These are phyloP conservation scores for Oldenlandia corymbosa DNA, from an alignment of 257 asterid genomes.

Conservation along the genomic window DNA sequence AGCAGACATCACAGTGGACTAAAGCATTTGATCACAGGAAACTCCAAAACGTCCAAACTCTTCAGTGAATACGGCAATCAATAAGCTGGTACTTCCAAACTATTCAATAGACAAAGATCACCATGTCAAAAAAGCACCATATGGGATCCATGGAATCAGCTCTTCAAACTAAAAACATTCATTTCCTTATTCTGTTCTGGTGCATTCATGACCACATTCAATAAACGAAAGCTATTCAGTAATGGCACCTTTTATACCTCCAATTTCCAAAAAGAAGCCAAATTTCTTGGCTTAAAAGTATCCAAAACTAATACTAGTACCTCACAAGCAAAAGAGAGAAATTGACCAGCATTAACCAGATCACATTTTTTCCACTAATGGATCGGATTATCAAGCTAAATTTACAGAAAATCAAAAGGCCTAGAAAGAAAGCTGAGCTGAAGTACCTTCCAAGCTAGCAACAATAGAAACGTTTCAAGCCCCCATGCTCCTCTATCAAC, in stretches of 20 bases:
- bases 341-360: neutral
- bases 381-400: neutral
- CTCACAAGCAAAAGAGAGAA: slow-evolving; percentile 1
- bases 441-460: slow-evolving; percentile 94
- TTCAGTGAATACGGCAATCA: neutral
- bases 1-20: neutral
- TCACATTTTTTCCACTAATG: neutral
- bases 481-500: slow-evolving; percentile 99
- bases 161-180: neutral
- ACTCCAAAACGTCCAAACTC: neutral
- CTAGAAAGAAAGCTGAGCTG: neutral
- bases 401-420: too few relatives aligned
- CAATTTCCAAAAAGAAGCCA: neutral
- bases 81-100: neutral
- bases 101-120: neutral
- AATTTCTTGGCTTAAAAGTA: neutral
- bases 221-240: neutral
- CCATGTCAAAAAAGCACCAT: neutral
- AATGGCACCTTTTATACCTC: neutral
- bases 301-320: neutral
- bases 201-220: neutral
- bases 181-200: neutral
- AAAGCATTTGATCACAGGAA: slow-evolving; percentile 1
- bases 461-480: slow-evolving; percentile 70
- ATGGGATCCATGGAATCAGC: neutral